phyloP scores from a whole-genome alignment of 2,329 filamentous ascomycete genomes.

The Rhinocladiella similis region DNA sequence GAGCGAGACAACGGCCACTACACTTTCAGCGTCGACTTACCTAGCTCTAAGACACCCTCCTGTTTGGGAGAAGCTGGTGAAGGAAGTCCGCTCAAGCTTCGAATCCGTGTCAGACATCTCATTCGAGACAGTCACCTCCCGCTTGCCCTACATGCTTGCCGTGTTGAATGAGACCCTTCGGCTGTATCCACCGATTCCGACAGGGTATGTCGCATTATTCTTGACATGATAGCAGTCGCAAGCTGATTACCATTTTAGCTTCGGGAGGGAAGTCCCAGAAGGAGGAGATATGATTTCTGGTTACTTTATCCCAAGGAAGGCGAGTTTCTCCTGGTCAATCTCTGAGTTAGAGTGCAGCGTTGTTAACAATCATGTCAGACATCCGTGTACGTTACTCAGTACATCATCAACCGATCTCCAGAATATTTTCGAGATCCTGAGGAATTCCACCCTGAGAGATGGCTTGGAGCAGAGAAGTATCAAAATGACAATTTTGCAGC shows the following conservation, averaged over 20 bases:
- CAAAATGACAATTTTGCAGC: not conserved
- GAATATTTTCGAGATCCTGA: not conserved
- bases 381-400: not conserved
- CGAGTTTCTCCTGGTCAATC: too few relatives aligned
- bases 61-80: slow-evolving; percentile 27
- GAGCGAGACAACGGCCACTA: slow-evolving; percentile 53
- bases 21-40: slow-evolving; percentile 45
- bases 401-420: not conserved
- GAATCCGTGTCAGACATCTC: slow-evolving; percentile 36
- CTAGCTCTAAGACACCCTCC: slow-evolving; percentile 35
- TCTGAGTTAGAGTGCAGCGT: too few relatives aligned
- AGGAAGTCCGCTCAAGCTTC: not conserved
- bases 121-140: not conserved
- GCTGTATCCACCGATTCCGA: slow-evolving; percentile 34
- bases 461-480: slow-evolving; percentile 6
- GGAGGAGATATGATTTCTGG: slow-evolving; percentile 8
- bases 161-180: slow-evolving; percentile 35
- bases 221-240: too few relatives aligned
- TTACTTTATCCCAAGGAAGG: slow-evolving; percentile 24
- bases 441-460: slow-evolving; percentile 9
- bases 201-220: slow-evolving; percentile 17
- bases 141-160: slow-evolving; percentile 21
- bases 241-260: not conserved
- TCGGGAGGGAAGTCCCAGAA: slow-evolving; percentile 32
- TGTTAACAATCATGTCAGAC: not conserved